Percentiles rank a stretch among this genome's conserved stretches.
These are phyloP conservation scores for Emergomyces pasteurianus DNA, from an alignment of 2,329 filamentous ascomycete genomes.

Conservation along the genomic window DNA sequence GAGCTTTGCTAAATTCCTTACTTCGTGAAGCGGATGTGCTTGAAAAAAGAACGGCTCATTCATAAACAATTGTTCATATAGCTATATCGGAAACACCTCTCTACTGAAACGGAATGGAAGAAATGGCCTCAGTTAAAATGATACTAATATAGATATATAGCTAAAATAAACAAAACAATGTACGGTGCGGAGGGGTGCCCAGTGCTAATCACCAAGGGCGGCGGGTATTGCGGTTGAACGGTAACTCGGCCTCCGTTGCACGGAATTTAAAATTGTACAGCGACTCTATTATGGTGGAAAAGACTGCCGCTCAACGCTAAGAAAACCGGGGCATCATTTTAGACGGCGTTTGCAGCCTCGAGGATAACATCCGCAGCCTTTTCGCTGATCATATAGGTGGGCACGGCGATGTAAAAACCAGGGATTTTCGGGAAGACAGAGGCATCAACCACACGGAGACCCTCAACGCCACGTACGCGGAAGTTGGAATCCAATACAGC, in stretches of 20 bases:
- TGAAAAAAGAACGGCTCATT: no score
- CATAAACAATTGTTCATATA: no score
- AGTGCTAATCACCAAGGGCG: background rate
- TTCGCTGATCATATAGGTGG: slow-evolving; percentile 44
- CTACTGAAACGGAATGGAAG: background rate
- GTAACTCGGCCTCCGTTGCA: no score
- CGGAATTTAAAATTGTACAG: background rate
- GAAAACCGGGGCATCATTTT: background rate
- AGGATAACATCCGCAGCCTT: slow-evolving; percentile 47
- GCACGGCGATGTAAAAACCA: slow-evolving; percentile 38
- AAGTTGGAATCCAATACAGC: slow-evolving; percentile 43
- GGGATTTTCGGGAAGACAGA: slow-evolving; percentile 42
- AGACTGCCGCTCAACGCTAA: background rate
- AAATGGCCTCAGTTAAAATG: background rate
- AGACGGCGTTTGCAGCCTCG: background rate
- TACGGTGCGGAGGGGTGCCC: background rate
- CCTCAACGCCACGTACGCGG: slow-evolving; percentile 40
- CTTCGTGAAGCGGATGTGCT: no score
- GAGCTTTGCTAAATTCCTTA: no score
- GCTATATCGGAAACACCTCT: background rate
- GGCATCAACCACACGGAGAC: slow-evolving; percentile 48
- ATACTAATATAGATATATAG: background rate
- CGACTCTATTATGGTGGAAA: background rate
- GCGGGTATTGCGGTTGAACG: background rate
- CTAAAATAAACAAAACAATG: background rate